Conservation (phyloP, 2,329 filamentous ascomycete genomes). For the Ceratocystis albifundus region DNA sequence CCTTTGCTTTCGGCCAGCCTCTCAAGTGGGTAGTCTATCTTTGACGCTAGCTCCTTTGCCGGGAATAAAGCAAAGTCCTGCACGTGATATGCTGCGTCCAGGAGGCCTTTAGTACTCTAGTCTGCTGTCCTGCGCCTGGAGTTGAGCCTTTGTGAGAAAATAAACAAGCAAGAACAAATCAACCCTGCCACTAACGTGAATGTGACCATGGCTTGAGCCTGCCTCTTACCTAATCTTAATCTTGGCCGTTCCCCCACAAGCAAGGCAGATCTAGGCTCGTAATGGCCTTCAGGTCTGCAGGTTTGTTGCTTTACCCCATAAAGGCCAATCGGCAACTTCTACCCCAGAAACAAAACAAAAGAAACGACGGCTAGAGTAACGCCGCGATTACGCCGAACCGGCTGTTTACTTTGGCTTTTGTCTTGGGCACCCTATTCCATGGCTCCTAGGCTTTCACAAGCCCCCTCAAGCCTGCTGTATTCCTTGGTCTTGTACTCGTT, state of each 20-base stretch:
- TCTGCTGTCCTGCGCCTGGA: too few species aligned
- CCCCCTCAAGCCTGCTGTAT: neutral
- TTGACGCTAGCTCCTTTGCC: too few species aligned
- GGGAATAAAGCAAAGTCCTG: too few species aligned
- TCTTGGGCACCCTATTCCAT: neutral
- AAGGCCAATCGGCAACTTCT: neutral
- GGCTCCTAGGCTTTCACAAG: neutral
- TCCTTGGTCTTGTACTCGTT: neutral
- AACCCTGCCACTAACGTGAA: neutral
- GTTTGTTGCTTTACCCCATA: neutral
- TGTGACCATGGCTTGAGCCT: neutral
- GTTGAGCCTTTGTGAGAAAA: too few species aligned
- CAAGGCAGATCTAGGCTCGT: neutral
- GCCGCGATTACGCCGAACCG: slow-evolving; percentile 10
- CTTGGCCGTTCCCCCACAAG: neutral
- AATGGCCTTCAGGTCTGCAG: neutral
- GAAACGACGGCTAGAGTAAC: neutral
- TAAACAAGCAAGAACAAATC: neutral
- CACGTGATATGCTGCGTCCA: neutral
- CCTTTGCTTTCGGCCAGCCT: slow-evolving; percentile 2
- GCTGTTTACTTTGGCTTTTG: neutral
- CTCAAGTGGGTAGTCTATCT: too few species aligned
- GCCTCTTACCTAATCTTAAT: neutral
- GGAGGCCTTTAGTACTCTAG: neutral
- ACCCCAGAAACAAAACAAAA: neutral